Conservation (phyloP, 805 yeast species). For the Pichia gijzeniarum region DNA sequence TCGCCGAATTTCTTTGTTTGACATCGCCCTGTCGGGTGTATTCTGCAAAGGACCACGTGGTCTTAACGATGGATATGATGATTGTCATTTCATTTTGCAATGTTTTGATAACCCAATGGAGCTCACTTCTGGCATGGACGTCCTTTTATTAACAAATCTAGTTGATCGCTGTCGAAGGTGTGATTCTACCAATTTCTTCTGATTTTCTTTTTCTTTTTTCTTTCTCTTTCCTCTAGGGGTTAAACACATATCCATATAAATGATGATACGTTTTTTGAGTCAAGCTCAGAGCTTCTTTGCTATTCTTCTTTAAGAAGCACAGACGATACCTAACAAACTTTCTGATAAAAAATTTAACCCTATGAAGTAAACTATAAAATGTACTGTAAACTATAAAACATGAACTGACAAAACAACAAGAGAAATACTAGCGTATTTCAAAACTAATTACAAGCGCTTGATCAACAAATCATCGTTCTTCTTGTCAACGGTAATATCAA, state of each 20-base stretch:
- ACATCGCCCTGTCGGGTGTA: conserved; percentile 10
- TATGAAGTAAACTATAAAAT: too few relatives aligned
- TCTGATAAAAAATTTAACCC: conserved; percentile 3
- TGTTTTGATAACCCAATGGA: conserved; percentile 23
- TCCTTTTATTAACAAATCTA: conserved; percentile 10
- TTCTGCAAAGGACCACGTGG: conserved; percentile 20
- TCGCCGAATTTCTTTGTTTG: conserved; percentile 5
- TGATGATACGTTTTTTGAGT: conserved; percentile 15
- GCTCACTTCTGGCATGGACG: conserved; percentile 22
- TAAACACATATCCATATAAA: neutral
- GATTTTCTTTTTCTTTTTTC: conserved; percentile 2
- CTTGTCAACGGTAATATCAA: conserved; percentile 19
- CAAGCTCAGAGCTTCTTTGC: conserved; percentile 20
- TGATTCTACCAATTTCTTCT: conserved; percentile 8
- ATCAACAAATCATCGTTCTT: conserved; percentile 10
- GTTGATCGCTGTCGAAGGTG: conserved; percentile 20
- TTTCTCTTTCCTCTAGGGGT: too few relatives aligned
- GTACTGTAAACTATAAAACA: too few relatives aligned
- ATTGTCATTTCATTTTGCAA: conserved; percentile 12
- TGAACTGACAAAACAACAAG: too few relatives aligned
- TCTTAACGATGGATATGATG: conserved; percentile 23
- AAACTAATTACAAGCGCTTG: neutral
- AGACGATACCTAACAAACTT: conserved; percentile 16
- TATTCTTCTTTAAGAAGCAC: conserved; percentile 16
- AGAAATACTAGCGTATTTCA: too few relatives aligned